phyloP scores from a whole-genome alignment of 2,329 filamentous ascomycete species.

The Monosporascus cannonballus region DNA sequence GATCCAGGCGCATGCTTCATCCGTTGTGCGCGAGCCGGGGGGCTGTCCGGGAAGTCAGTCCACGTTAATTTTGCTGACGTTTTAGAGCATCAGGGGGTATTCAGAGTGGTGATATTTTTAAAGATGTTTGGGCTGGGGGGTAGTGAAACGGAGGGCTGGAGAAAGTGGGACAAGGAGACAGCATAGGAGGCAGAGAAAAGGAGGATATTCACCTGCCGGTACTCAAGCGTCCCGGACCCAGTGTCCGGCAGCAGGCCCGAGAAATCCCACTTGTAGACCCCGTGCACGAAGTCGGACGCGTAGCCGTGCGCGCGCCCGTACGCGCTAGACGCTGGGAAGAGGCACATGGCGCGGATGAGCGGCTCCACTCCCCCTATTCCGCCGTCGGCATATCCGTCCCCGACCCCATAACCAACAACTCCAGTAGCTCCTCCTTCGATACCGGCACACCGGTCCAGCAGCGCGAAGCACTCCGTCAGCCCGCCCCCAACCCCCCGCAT shows the following conservation, averaged over 20 bases:
- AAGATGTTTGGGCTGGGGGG: not conserved
- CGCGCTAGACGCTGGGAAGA: conserved; percentile 23
- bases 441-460: conserved; percentile 15
- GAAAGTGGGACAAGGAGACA: not conserved
- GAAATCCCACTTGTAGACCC: conserved; percentile 36
- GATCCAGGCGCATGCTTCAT: conserved; percentile 27
- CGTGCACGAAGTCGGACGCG: conserved; percentile 29
- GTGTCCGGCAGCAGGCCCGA: conserved; percentile 18
- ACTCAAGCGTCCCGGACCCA: conserved; percentile 29
- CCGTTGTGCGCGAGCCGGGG: conserved; percentile 23
- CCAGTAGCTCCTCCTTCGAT: no score
- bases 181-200: not conserved
- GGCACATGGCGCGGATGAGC: conserved; percentile 27
- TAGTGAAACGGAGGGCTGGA: not conserved
- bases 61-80: not conserved
- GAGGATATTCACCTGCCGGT: conserved; percentile 14
- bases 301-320: conserved; percentile 25
- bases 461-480: conserved; percentile 17
- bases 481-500: conserved; percentile 9
- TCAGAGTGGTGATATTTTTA: no score
- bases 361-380: not conserved
- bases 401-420: not conserved
- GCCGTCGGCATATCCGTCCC: conserved; percentile 1
- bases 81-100: not conserved
- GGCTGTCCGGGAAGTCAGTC: conserved; percentile 17